Conservation (phyloP, 202 grass and related monocot species). For the Setaria italica region DNA sequence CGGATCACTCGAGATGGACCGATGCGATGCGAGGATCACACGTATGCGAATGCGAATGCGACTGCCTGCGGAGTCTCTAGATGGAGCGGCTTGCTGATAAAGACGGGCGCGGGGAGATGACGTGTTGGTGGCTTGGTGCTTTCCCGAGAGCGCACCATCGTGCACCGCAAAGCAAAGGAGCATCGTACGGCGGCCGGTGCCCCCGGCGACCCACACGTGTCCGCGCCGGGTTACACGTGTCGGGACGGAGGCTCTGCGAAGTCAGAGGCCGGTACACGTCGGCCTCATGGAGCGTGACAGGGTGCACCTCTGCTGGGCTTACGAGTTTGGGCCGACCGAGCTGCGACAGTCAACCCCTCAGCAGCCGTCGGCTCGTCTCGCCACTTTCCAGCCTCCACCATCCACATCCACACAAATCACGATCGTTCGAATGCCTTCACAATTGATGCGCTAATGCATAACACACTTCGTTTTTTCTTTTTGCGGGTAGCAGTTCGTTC, state of each 20-base stretch:
- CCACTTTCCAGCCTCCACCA: too few relatives aligned
- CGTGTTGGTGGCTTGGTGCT: constrained; percentile 6
- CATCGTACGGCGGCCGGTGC: not conserved
- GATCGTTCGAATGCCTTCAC: too few relatives aligned
- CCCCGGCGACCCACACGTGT: not conserved
- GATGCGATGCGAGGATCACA: not conserved
- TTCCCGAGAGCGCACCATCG: not conserved
- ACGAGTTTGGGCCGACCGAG: too few relatives aligned
- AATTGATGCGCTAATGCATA: too few relatives aligned
- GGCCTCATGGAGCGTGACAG: not conserved
- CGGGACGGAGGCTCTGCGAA: not conserved
- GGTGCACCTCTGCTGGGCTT: too few relatives aligned
- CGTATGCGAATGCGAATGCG: not conserved
- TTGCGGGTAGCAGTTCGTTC: too few relatives aligned
- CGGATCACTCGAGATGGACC: not conserved
- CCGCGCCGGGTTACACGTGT: not conserved
- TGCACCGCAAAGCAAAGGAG: not conserved
- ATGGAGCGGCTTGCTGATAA: not conserved
- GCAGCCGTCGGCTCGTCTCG: too few relatives aligned
- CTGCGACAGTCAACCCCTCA: too few relatives aligned
- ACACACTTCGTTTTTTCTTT: too few relatives aligned
- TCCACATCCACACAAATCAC: too few relatives aligned
- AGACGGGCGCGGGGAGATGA: not conserved
- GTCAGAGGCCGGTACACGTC: constrained; percentile 36
- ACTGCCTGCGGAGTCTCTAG: not conserved